Evolutionary conservation across 2,329 filamentous ascomycete genomes (phyloP).

Genomic region (Sarocladiaceae sp.): DNA sequence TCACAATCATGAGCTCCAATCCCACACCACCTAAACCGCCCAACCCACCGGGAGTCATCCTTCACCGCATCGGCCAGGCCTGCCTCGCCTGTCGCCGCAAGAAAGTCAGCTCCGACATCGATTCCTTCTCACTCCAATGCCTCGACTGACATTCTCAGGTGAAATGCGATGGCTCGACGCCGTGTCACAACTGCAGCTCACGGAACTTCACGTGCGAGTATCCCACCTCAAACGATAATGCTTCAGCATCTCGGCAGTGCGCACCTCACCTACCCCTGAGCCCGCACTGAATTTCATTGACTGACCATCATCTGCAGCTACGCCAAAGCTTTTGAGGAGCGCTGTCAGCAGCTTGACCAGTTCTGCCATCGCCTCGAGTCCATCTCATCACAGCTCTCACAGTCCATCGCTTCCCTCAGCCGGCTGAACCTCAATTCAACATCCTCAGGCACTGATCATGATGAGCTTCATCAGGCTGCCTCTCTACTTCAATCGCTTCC

Average conservation of each 20-base stretch:
- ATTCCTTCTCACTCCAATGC: background rate
- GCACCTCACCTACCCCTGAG: background rate
- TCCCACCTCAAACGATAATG: conserved; percentile 18
- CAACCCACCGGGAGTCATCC: background rate
- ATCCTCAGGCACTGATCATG: conserved; percentile 1
- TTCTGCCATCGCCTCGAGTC: conserved; percentile 19
- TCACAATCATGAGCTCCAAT: too few relatives aligned
- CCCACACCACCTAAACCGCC: too few relatives aligned
- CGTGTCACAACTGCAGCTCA: conserved; percentile 19
- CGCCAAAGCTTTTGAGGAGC: conserved; percentile 15
- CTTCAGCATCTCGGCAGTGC: conserved; percentile 17
- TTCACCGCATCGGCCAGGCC: conserved; percentile 13
- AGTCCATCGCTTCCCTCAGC: conserved; percentile 6
- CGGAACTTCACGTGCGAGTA: conserved; percentile 16
- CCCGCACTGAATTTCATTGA: background rate
- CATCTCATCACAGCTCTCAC: conserved; percentile 14
- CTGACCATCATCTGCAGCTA: background rate
- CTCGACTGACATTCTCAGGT: conserved; percentile 13
- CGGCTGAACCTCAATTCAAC: background rate
- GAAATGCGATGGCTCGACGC: conserved; percentile 20
- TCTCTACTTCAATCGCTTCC: conserved; percentile 13
- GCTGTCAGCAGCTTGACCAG: conserved; percentile 18
- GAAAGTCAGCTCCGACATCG: conserved; percentile 11
- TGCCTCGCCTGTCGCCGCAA: conserved; percentile 17
- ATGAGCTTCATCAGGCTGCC: conserved; percentile 13